These are phyloP conservation scores for Microstegium vimineum DNA, from an alignment of 176 grass and related monocot species.

Conservation along the genomic window DNA sequence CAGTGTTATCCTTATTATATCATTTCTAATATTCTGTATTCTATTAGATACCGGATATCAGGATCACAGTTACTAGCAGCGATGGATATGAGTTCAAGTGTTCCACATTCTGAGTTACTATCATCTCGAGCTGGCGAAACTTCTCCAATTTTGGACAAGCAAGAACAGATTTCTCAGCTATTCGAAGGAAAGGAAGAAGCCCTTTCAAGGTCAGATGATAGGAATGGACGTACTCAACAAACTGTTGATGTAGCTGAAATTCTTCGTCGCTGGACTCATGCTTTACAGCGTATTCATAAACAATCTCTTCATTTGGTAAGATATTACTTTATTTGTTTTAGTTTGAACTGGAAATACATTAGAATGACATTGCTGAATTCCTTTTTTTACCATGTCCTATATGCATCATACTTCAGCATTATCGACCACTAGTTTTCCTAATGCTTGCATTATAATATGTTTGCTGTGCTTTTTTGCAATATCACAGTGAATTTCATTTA, in stretches of 20 bases:
- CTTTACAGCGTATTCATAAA: slow-evolving; percentile 99
- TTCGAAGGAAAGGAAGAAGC: slow-evolving; percentile 66
- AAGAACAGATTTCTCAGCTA: slow-evolving; percentile 45
- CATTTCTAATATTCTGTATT: slow-evolving; percentile 26
- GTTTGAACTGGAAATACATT: neutral
- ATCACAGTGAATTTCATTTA: slow-evolving; percentile 1
- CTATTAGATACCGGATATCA: slow-evolving; percentile 94
- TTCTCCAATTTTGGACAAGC: slow-evolving; percentile 40
- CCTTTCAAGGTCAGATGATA: slow-evolving; percentile 74
- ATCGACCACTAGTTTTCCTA: neutral
- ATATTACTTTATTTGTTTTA: slow-evolving; percentile 14
- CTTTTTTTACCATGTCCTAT: neutral
- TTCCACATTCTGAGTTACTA: slow-evolving; percentile 65
- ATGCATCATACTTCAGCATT: neutral
- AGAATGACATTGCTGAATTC: neutral
- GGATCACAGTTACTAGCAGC: slow-evolving; percentile 87
- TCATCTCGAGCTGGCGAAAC: slow-evolving; percentile 57
- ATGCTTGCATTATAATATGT: slow-evolving; percentile 6
- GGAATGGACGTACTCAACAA: slow-evolving; percentile 57
- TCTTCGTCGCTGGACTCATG: slow-evolving; percentile 98
- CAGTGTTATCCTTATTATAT: neutral
- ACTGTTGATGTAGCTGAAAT: slow-evolving; percentile 96
- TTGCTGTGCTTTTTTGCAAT: neutral
- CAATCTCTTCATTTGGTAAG: slow-evolving; percentile 98
- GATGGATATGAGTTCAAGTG: slow-evolving; percentile 76